Evolutionary conservation across 257 asterid species (phyloP), one percentile per base, ranked within the genome.

Genomic region (Paulownia fortunei): DNA sequence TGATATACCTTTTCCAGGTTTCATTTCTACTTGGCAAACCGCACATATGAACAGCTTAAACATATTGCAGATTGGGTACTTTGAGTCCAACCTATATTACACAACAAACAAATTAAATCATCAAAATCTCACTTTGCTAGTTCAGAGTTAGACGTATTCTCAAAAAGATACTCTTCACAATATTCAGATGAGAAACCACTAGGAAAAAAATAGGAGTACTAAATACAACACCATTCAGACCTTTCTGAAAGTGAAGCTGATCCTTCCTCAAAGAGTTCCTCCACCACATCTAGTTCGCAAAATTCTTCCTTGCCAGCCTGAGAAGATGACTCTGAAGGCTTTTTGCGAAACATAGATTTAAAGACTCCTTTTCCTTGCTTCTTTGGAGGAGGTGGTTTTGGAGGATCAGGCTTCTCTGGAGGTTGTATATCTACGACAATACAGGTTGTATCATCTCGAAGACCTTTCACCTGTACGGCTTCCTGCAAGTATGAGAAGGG

Each of bases 371-470:
- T 93, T 32, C 91, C 92, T 44, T 87, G 92, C 90, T 88, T 92
- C 88, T 91, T 94, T 46, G 80, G 87, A 63, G 91, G 95, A 63
- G 91, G 95, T 24, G 88, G 84, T 56, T 80, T 76, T 19, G 94
- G 92, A 37, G 89, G 92, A 39, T 71, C 88, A 8, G 87, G 79
- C 83, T 89, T 94, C 85, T 89, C 93, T 0, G 89, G 89, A 32
- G 93, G 98, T 58, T 74, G 90, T 74, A 96, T 82, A 83, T 96
- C 97, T 60, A 94, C 89, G 26, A 96, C 99, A 72, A 96, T 92
- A 80, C 99, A 96, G n/a, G 99, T 96, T 16, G 99, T 96, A 78
- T 96, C 99, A 62, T 96, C 99, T 82, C 97, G 87, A 54, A 96
- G 92, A 59, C 99, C 99, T 85, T 92, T 92, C 61, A 87, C 90